Percentiles rank a stretch among this genome's conserved stretches.
phyloP scores from a whole-genome alignment of 768 basidiomycete genomes.

The Podaxis sp. region DNA sequence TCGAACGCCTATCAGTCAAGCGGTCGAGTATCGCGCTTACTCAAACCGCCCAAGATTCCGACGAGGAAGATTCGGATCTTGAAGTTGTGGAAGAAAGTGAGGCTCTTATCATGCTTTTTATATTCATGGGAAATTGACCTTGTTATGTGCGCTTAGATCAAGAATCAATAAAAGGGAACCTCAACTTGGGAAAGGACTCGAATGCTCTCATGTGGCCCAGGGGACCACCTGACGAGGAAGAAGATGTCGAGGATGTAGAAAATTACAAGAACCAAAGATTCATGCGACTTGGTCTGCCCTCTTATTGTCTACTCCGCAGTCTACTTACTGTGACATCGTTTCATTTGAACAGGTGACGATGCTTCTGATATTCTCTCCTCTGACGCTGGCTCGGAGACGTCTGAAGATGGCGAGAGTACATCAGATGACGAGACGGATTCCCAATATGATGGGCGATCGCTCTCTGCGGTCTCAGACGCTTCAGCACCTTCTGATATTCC shows the following conservation, averaged over 20 bases:
- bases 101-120: conserved; percentile 23
- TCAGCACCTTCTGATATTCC: conserved; percentile 38
- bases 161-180: conserved; percentile 35
- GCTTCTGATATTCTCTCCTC: conserved; percentile 61
- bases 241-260: conserved; percentile 52
- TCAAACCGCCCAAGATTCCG: conserved; percentile 25
- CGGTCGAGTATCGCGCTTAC: conserved; percentile 20
- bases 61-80: conserved; percentile 56
- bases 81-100: conserved; percentile 67
- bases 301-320: conserved; percentile 6
- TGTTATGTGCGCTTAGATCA: conserved; percentile 39
- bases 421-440: conserved; percentile 39
- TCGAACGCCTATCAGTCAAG: conserved; percentile 68
- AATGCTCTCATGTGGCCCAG: conserved; percentile 84
- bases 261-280: conserved; percentile 64
- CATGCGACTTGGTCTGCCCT: conserved; percentile 65
- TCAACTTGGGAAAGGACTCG: conserved; percentile 60
- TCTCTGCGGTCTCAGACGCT: conserved; percentile 47
- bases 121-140: conserved; percentile 7
- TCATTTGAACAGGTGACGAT: conserved; percentile 48
- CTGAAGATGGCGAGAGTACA: conserved; percentile 46
- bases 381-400: conserved; percentile 57
- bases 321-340: background rate
- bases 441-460: conserved; percentile 30
- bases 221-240: conserved; percentile 60